phyloP scores from a whole-genome alignment of 2,329 filamentous ascomycete genomes.

The Phoma sp. region DNA sequence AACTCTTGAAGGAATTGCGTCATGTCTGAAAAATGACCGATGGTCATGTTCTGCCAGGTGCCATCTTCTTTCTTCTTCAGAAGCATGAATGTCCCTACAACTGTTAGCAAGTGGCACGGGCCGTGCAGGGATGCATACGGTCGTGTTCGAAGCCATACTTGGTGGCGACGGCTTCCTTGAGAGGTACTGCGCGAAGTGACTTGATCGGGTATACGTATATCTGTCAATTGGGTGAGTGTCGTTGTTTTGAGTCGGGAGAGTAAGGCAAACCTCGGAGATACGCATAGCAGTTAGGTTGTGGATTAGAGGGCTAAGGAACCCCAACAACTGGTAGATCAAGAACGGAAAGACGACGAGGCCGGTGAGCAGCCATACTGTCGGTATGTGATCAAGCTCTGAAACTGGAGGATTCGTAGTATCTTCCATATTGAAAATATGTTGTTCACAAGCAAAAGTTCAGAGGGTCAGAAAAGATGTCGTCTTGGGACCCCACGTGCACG shows the following conservation, averaged over 20 bases:
- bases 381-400: constrained; percentile 30
- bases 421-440: constrained; percentile 17
- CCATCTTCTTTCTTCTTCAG: constrained; percentile 48
- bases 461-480: constrained; percentile 6
- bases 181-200: constrained; percentile 51
- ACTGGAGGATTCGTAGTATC: constrained; percentile 3
- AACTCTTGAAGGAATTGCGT: constrained; percentile 53
- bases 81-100: constrained; percentile 48
- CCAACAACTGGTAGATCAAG: constrained; percentile 28
- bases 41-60: constrained; percentile 52
- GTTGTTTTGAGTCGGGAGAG: neutral
- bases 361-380: constrained; percentile 30
- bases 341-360: constrained; percentile 31
- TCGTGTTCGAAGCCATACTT: constrained; percentile 57
- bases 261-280: constrained; percentile 40
- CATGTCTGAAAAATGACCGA: constrained; percentile 51
- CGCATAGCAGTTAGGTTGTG: constrained; percentile 37
- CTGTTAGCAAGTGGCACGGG: constrained; percentile 1
- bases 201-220: constrained; percentile 60
- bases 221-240: constrained; percentile 27
- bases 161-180: constrained; percentile 51
- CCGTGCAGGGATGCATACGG: constrained; percentile 29
- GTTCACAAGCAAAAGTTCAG: constrained; percentile 7
- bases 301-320: constrained; percentile 32
- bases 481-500: constrained; percentile 21